phyloP scores from a whole-genome alignment of 176 grass and related monocot species.

The Cocos nucifera region DNA sequence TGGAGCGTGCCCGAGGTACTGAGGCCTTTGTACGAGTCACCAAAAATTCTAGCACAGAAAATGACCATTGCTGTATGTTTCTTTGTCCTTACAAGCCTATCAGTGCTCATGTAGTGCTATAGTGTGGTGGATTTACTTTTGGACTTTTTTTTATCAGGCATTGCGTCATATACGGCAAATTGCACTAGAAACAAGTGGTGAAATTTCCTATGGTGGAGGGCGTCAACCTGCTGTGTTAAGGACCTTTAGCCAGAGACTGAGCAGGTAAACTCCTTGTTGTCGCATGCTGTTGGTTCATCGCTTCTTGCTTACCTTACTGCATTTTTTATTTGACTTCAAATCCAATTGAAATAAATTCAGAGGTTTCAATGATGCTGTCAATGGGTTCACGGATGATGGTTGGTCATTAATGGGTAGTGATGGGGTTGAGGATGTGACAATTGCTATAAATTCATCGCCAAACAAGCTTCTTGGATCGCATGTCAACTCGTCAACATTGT shows the following conservation, averaged over 20 bases:
- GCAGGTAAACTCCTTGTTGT: slow-evolving; percentile 40
- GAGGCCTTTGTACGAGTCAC: slow-evolving; percentile 81
- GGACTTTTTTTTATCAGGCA: neutral
- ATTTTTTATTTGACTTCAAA: no score
- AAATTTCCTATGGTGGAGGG: slow-evolving; percentile 9
- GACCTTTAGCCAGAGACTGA: slow-evolving; percentile 57
- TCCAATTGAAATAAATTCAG: neutral
- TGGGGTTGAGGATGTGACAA: slow-evolving; percentile 4
- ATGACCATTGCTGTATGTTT: slow-evolving; percentile 72
- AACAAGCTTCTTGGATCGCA: slow-evolving; percentile 5
- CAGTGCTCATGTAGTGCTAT: no score
- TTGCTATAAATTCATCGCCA: slow-evolving; percentile 3
- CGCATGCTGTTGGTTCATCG: no score
- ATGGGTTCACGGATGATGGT: slow-evolving; percentile 6
- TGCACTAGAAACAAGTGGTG: slow-evolving; percentile 7
- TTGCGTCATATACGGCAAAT: slow-evolving; percentile 14
- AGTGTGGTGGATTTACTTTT: neutral
- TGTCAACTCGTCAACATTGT: slow-evolving; percentile 2
- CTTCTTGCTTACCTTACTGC: no score
- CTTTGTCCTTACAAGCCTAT: neutral
- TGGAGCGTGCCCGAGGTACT: slow-evolving; percentile 90
- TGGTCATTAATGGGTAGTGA: slow-evolving; percentile 3
- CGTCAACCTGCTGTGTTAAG: slow-evolving; percentile 14
- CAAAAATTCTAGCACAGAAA: slow-evolving; percentile 88
- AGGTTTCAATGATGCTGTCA: slow-evolving; percentile 15